Conservation (phyloP, 2,329 filamentous ascomycete genomes). For the Diplocarpon mali region DNA sequence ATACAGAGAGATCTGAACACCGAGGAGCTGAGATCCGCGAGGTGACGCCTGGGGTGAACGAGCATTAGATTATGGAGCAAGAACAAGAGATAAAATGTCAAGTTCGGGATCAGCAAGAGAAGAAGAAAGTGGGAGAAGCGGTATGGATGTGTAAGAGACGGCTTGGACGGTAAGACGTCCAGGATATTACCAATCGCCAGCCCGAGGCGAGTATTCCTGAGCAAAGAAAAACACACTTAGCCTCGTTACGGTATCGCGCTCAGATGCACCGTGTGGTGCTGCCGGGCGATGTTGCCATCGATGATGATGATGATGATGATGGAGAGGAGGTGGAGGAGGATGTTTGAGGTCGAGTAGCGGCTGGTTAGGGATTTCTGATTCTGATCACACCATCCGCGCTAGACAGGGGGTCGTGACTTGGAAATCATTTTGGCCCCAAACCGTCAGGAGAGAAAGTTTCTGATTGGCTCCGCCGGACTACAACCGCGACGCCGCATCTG, state of each 20-base stretch:
- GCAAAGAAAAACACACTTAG: neutral
- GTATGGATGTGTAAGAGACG: neutral
- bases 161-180: no score
- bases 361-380: neutral
- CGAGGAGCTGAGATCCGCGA: neutral
- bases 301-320: neutral
- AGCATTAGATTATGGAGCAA: no score
- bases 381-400: constrained; percentile 8
- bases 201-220: neutral
- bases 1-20: neutral
- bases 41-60: no score
- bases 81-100: no score
- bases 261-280: neutral
- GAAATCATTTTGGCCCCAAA: no score
- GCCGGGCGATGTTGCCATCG: neutral
- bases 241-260: neutral
- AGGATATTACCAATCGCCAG: neutral
- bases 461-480: no score
- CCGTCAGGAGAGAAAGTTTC: no score
- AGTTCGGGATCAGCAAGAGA: neutral
- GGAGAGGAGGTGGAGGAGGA: no score
- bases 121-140: neutral
- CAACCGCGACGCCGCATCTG: no score
- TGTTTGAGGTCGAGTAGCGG: no score
- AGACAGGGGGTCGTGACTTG: neutral